A percentile compares a stretch with the other conserved stretches of the same genome.
These are phyloP conservation scores for Pleurozium schreberi DNA, from an alignment of 225 moss, liverwort and hornwort genomes.

Conservation along the genomic window DNA sequence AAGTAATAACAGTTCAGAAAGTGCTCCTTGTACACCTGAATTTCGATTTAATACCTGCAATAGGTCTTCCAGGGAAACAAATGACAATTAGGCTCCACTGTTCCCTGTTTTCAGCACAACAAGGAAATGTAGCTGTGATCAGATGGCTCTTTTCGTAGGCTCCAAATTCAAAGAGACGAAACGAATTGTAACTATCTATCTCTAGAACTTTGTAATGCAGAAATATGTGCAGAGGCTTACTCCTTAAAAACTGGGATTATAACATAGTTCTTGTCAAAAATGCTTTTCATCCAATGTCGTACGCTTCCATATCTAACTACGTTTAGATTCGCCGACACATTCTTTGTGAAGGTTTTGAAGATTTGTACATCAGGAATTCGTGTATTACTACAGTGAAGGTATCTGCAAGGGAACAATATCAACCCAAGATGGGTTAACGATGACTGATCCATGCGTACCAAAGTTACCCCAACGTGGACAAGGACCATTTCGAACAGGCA, in stretches of 20 bases:
- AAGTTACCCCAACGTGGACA: neutral
- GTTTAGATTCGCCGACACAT: conserved; percentile 19
- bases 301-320: conserved; percentile 21
- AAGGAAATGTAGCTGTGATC: neutral
- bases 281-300: conserved; percentile 21
- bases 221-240: neutral
- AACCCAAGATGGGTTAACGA: neutral
- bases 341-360: conserved; percentile 26
- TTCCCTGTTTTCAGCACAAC: conserved; percentile 1
- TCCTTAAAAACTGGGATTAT: conserved; percentile 20
- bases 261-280: conserved; percentile 25
- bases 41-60: conserved; percentile 3
- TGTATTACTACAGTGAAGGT: neutral
- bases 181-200: neutral
- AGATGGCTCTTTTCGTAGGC: neutral
- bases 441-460: neutral
- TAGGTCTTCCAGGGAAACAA: conserved; percentile 25
- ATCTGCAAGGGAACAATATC: conserved; percentile 10
- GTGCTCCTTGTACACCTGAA: neutral
- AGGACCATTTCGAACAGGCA: neutral
- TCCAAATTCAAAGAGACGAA: neutral
- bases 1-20: neutral
- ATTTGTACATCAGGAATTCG: conserved; percentile 30
- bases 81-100: conserved; percentile 30
- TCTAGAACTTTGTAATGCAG: neutral